Evolutionary conservation across 2,329 filamentous ascomycete species (phyloP), one percentile per base, ranked within the genome.

Genomic region (Anisogramma anomala): DNA sequence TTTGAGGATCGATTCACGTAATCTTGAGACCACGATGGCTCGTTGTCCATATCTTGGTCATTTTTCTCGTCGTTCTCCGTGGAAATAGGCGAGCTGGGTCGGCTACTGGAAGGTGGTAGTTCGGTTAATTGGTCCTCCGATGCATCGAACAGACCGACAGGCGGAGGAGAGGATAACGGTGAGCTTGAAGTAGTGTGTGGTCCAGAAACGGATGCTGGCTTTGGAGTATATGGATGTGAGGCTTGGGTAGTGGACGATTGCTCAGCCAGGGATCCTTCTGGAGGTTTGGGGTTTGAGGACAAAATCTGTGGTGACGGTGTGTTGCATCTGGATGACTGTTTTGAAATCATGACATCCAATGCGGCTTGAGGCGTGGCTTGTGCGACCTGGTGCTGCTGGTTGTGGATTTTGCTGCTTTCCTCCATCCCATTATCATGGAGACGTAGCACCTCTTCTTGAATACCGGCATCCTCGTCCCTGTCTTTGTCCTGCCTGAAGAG

Each of bases 81-180:
- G 2, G 62, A 58, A 30, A 69, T 65, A 0, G 69, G 69, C 0
- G 58, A 63, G 30, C 57, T 62, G 5, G 58, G 64, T 53, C 54
- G 69, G 15, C 58, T 64, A 26, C 50, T 54, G 10, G 59, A 58
- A 1, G 61, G 64, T 2, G 58, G 59, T 7, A 59, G 59, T 19
- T 50, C 50, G 25, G 40, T 42, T 23, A 52, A 46, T 15, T 32
- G 53, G 4, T 61, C 55, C 13, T 62, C 59, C 41, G 66, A 72
- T 0, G 70, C 67, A 37, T 77, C 72, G 41, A 72, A 74, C 8
- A 71, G 58, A 15, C 64, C 53, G 7, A 15, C 30, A 0, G 67
- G 65, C 1, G 72, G 72, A 0, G 73, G 73, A 1, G 73, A 77
- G 0, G 73, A 77, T 10, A 77, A 58, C 0, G 73, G 73, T 1